Percentiles rank a stretch among this genome's conserved stretches.
These are phyloP conservation scores for Eimeria necatrix DNA, from an alignment of 169 alveolate genomes.

Conservation along the genomic window DNA sequence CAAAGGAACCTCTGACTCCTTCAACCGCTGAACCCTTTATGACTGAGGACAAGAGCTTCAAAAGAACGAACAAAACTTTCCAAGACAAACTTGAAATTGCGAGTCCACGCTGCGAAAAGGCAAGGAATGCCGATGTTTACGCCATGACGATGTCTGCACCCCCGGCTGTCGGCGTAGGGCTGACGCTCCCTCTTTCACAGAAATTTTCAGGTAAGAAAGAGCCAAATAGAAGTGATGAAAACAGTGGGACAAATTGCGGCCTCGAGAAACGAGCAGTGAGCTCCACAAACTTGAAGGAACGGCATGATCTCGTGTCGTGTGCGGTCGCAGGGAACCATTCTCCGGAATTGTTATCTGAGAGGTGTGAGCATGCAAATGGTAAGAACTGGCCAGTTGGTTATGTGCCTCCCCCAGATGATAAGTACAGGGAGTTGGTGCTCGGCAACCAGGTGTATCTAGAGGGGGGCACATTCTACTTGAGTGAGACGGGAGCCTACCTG, in stretches of 20 bases:
- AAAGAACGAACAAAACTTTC: neutral
- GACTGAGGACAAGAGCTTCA: neutral
- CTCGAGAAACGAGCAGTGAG: no score
- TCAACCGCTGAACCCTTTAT: neutral
- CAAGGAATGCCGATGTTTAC: neutral
- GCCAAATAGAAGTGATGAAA: no score
- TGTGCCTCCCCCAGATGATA: slow-evolving; percentile 75
- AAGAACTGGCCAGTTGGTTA: slow-evolving; percentile 74
- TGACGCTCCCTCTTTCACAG: neutral
- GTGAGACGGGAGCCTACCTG: slow-evolving; percentile 82
- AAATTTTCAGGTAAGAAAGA: neutral
- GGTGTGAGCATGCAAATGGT: no score
- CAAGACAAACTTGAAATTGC: neutral
- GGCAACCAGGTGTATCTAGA: slow-evolving; percentile 67
- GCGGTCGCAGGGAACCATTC: no score
- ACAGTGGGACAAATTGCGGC: no score
- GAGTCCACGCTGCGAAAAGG: neutral
- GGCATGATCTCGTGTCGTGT: no score
- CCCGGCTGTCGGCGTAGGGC: neutral
- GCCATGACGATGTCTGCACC: slow-evolving; percentile 20
- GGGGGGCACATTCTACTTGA: slow-evolving; percentile 79
- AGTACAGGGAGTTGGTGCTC: slow-evolving; percentile 67
- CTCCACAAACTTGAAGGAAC: no score
- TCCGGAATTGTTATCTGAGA: no score
- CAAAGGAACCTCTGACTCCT: no score